A percentile compares a stretch with the other conserved stretches of the same genome.
Evolutionary conservation across 2,329 filamentous ascomycete species (phyloP).

Genomic region (Helicocarpus griseus): DNA sequence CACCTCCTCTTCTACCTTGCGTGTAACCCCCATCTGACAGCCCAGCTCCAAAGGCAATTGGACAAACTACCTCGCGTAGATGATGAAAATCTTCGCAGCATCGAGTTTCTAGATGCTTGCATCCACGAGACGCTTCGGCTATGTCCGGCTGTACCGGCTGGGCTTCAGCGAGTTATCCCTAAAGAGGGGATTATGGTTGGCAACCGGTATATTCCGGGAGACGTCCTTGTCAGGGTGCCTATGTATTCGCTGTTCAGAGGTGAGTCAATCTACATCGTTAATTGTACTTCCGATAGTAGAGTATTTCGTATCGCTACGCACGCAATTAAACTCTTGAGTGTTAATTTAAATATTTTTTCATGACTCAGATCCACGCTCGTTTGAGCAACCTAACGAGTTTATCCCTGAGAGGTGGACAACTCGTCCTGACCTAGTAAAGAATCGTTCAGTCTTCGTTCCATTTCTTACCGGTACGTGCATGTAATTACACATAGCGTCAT

Average conservation of each 20-base stretch:
- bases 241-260: slow-evolving; percentile 17
- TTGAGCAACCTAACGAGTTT: slow-evolving; percentile 11
- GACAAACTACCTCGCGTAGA: too few relatives aligned
- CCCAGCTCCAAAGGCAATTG: too few relatives aligned
- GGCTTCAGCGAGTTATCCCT: too few relatives aligned
- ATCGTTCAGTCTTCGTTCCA: slow-evolving; percentile 14
- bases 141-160: too few relatives aligned
- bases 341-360: neutral
- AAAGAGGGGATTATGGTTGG: too few relatives aligned
- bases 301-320: neutral
- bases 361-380: neutral
- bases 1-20: too few relatives aligned
- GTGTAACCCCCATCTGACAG: too few relatives aligned
- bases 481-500: neutral
- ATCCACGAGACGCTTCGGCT: too few relatives aligned
- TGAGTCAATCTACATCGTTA: slow-evolving; percentile 11
- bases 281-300: neutral
- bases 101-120: too few relatives aligned
- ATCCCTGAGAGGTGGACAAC: slow-evolving; percentile 19
- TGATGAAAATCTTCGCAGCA: too few relatives aligned
- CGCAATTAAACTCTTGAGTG: neutral
- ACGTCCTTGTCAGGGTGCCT: slow-evolving; percentile 17
- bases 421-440: slow-evolving; percentile 12
- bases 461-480: slow-evolving; percentile 12
- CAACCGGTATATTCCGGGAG: slow-evolving; percentile 13